These are phyloP conservation scores for Trichophyton rubrum DNA, from an alignment of 2,329 filamentous ascomycete genomes.

Conservation along the genomic window DNA sequence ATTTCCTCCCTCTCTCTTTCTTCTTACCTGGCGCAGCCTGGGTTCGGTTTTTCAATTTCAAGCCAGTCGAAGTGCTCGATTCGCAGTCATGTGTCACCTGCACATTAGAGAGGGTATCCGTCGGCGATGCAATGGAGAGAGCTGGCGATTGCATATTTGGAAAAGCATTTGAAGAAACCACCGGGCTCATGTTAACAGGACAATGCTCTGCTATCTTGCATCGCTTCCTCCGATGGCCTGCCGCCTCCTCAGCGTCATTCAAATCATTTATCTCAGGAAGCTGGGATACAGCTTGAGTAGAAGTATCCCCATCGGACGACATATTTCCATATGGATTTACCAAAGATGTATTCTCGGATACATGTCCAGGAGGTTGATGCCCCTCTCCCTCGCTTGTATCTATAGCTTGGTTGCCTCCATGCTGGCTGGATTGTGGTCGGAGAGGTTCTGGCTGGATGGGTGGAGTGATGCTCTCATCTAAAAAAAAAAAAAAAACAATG, in stretches of 20 bases:
- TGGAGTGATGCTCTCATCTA: neutral
- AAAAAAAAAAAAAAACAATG: neutral
- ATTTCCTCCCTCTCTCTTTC: slow-evolving; percentile 27
- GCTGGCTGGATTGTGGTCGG: neutral
- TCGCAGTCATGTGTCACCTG: neutral
- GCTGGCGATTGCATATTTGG: slow-evolving; percentile 10
- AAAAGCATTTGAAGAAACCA: neutral
- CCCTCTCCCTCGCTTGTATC: neutral
- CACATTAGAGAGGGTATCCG: neutral
- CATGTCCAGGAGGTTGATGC: neutral
- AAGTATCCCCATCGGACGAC: neutral
- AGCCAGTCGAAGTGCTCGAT: neutral
- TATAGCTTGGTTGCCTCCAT: neutral
- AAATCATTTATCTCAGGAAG: too few relatives aligned
- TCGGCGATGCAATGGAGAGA: neutral
- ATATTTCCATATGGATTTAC: neutral
- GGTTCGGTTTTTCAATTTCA: neutral
- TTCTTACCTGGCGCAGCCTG: neutral
- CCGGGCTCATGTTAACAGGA: neutral
- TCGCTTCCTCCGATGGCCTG: neutral
- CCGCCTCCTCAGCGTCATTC: neutral
- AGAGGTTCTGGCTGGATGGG: neutral
- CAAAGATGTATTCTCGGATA: neutral
- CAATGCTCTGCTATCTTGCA: neutral
- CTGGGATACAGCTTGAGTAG: neutral